Base-by-base conservation (phyloP, 331 rosid species). In the Prunus yedoensis region DNA sequence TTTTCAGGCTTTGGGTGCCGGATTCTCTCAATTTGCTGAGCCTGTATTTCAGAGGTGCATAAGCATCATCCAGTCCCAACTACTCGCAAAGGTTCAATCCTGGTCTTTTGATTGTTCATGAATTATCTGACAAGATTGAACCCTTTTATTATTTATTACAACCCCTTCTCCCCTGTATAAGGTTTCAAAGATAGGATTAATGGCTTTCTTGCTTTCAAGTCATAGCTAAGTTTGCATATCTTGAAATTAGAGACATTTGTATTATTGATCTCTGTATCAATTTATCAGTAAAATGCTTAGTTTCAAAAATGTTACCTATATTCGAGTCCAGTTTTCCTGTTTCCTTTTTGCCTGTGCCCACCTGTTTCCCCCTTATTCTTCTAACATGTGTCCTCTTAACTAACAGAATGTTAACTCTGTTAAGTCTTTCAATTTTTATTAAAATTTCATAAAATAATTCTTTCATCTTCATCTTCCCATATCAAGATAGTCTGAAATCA, bases 21-120 rank as follows among this genome's bases (percentile, higher is more conserved):
- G 98, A 82, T 95, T 95, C 81, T 61, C 99, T 74, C 95, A 83
- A 79, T 95, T 92, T 68, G 91, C 99, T 32, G 96, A 88, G 81
- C 98, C 99, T 51, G 99, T 95, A 76, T 95, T 86, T 79, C 93
- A 87, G 92, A 92, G 99, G 84, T 95, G 99, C 87, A 91, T 92
- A 83, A 88, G 74, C 87, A 95, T 95, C 86, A 89, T 95, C 65
- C 98, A 92, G 87, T 86, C 87, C 73, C 99, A 95, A 83, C 96
- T 84, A 77, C 81, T 88, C 74, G 96, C 99, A 5, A 95, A 92
- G 99, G 99, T 95, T 69, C 59, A 3, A 21, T 60, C 69, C 68
- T 27, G 68, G 54, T 41, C 21, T 46, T 66, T 57, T 53, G 50
- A 35, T 61, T 38, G 21, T 52, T 50, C 3, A 5, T 57, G 49